phyloP scores from a whole-genome alignment of 2,329 filamentous ascomycete species.

The Pseudogymnoascus destructans region DNA sequence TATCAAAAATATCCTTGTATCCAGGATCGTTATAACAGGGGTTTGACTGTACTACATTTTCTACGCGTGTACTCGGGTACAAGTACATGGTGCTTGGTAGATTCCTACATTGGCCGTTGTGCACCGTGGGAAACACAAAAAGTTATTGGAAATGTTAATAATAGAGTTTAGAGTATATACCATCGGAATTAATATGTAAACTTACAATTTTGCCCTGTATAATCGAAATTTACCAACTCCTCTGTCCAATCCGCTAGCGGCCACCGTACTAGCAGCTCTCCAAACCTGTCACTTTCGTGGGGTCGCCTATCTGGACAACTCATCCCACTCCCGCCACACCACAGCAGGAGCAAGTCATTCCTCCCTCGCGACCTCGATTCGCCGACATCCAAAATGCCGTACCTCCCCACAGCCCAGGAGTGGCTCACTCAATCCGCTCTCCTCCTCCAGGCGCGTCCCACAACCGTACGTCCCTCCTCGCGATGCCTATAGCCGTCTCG shows the following conservation, averaged over 20 bases:
- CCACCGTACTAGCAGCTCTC: background rate
- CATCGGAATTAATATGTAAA: background rate
- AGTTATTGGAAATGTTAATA: background rate
- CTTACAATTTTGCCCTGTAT: background rate
- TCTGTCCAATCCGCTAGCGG: background rate
- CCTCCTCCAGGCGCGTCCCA: constrained; percentile 74
- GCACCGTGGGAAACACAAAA: background rate
- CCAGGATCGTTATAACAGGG: no score
- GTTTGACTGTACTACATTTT: no score
- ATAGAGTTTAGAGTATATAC: background rate
- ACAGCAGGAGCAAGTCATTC: background rate
- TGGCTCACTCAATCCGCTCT: constrained; percentile 83
- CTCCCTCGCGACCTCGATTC: background rate
- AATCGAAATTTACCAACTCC: background rate
- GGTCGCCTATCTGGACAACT: constrained; percentile 7
- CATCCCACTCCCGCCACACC: background rate
- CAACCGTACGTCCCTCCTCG: constrained; percentile 48
- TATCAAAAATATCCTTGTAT: no score
- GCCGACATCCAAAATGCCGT: constrained; percentile 47
- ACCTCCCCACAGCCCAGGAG: constrained; percentile 70
- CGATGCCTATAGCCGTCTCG: background rate
- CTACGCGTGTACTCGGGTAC: no score
- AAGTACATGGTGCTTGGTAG: no score
- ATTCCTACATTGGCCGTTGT: no score
- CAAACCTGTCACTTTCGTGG: background rate